Base-by-base conservation (phyloP, 768 basidiomycete genomes). In the Trametes maxima region DNA sequence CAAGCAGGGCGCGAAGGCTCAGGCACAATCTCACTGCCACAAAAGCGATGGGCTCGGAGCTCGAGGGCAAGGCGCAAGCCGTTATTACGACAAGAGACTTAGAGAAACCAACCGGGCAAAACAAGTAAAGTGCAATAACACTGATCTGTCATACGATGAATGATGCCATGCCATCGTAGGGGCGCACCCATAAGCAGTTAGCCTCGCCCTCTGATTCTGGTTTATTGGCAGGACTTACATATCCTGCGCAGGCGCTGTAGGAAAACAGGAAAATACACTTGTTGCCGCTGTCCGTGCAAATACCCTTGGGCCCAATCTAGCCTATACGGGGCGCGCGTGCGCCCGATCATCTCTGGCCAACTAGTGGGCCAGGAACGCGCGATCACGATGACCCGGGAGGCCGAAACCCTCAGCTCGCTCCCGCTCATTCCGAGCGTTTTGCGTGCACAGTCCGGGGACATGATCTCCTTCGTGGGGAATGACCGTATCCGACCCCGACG, bases 1-100 rank as follows among this genome's bases (percentile, higher is more conserved):
- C 46, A 54, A 39, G 39, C 39, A 33, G 56, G 52, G 51, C 58
- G 60, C 54, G 45, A 39, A 43, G 40, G 37, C 43, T 57, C 67
- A 68, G 67, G 67, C 67, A 68, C 67, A 56, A 64, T 63, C 67
- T 64, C 67, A 65, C 67, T 68, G 67, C 67, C 67, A 65, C 67
- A 64, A 65, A 65, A 64, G 43, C 57, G 47, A 60, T 57, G 56
- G 60, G 46, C 47, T 56, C 49, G 59, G 57, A 52, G 49, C 54
- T 64, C 52, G 58, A 36, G 48, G 22, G 33, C 44, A 25, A 56
- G 49, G 42, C 59, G 49, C 50, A 51, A 64, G 33, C 48, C 37
- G 55, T 52, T 44, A 47, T 54, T 49, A 52, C 48, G 53, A 51
- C 62, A 47, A 54, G 44, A 63, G 54, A 50, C 48, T 46, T 46